These are phyloP conservation scores for Dillenia turbinata DNA, from an alignment of 164 flowering plant genomes.

Conservation along the genomic window DNA sequence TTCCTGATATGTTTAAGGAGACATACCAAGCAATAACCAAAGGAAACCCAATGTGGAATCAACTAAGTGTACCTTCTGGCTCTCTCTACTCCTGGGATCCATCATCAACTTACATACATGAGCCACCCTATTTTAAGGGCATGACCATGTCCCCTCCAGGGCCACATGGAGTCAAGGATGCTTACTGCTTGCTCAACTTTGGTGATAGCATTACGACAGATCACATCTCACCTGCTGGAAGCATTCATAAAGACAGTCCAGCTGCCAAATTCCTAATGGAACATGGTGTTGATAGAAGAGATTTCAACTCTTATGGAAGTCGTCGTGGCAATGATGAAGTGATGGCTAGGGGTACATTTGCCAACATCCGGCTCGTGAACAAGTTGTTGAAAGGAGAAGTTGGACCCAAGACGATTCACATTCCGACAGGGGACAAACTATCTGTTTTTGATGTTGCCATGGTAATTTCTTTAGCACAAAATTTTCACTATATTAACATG, in stretches of 20 bases:
- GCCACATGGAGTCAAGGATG: constrained; percentile 71
- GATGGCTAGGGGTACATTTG: constrained; percentile 87
- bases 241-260: constrained; percentile 80
- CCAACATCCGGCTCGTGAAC: constrained; percentile 78
- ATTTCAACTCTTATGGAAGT: constrained; percentile 84
- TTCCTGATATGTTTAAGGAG: constrained; percentile 71
- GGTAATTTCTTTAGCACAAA: constrained; percentile 30
- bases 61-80: constrained; percentile 46
- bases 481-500: too few relatives aligned
- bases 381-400: constrained; percentile 84
- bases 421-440: constrained; percentile 63
- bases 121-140: constrained; percentile 78
- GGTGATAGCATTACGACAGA: constrained; percentile 89
- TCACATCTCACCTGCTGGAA: constrained; percentile 87
- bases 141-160: constrained; percentile 89
- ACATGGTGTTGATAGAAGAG: constrained; percentile 66
- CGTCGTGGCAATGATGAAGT: constrained; percentile 87
- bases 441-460: constrained; percentile 63
- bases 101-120: constrained; percentile 78
- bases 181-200: constrained; percentile 74
- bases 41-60: constrained; percentile 84
- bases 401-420: constrained; percentile 70
- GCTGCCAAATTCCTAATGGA: constrained; percentile 73
- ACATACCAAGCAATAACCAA: constrained; percentile 70
- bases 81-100: constrained; percentile 71